Evolutionary conservation across 73 alveolate genomes (phyloP), one percentile per base, ranked within the genome.

Genomic region (Paramecium octaurelia): DNA sequence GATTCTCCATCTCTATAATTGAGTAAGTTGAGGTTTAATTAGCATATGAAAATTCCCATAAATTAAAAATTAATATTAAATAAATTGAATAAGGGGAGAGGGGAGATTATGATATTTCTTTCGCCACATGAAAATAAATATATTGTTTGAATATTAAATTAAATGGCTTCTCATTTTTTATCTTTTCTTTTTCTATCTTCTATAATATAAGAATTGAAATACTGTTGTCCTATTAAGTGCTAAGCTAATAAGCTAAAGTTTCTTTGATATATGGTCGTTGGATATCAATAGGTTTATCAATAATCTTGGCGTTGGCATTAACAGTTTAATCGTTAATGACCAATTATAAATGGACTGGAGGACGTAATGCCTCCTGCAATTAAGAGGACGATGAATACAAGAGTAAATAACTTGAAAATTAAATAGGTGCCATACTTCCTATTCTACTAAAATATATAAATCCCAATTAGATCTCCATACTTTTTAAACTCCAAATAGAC

Each of bases 391-490:
- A 80, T 43, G 91, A 40, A 80, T 80, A 80, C 69, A 80, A 46
- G 44, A 80, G 54, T 43, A 80, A 43, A 80, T 80, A 80, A 80
- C 91, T 80, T 43, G 40, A 24, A 43, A 42, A 42, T 42, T 24
- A 43, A 43, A 80, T 34, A 2, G 38, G 20, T 34, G 69, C 18
- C 23, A 80, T 80, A 80, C 91, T 46, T 80, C 73, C 91, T 80
- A 44, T 80, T 80, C 12, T 31, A 24, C 54, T 80, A 80, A 80
- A 80, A 80, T 11, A 46, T 34, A 80, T 42, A 80, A 4, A 80
- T 80, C 18, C 91, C 91, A 80, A 80, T 80, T 7, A 80, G 91
- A 21, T 80, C 91, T 18, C 91, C 91, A 80, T 80, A 80, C 76
- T 80, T 80, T 43, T 80, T 80, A 80, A 80, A 80, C 46, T 80